Conservation (phyloP, 2,329 filamentous ascomycete species). For the Pyrenophora seminiperda region DNA sequence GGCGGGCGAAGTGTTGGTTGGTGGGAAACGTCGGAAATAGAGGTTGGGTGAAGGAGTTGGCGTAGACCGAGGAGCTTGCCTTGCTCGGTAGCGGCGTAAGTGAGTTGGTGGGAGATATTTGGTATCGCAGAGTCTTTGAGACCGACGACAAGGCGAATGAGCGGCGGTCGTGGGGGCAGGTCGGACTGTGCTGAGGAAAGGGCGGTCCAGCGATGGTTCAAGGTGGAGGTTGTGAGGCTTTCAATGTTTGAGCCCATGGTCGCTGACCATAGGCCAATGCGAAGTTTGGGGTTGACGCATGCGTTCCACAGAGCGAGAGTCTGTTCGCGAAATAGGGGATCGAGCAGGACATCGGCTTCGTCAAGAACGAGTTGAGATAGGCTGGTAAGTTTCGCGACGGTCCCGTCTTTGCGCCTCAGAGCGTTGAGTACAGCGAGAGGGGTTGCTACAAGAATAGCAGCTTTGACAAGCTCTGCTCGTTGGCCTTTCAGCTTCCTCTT, state of each 20-base stretch:
- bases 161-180: slow-evolving; percentile 49
- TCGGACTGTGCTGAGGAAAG: slow-evolving; percentile 48
- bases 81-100: slow-evolving; percentile 89
- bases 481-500: slow-evolving; percentile 44
- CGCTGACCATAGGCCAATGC: slow-evolving; percentile 88
- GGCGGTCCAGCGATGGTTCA: slow-evolving; percentile 47
- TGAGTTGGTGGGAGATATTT: slow-evolving; percentile 85
- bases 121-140: slow-evolving; percentile 95
- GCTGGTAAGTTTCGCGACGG: slow-evolving; percentile 61
- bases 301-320: slow-evolving; percentile 83
- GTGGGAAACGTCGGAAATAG: slow-evolving; percentile 54
- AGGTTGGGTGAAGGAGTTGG: slow-evolving; percentile 80
- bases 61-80: slow-evolving; percentile 91
- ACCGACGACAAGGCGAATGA: slow-evolving; percentile 89
- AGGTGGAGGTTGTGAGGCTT: slow-evolving; percentile 70
- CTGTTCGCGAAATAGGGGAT: slow-evolving; percentile 87
- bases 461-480: slow-evolving; percentile 64
- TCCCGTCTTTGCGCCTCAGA: slow-evolving; percentile 58
- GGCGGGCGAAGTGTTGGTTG: slow-evolving; percentile 72
- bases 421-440: slow-evolving; percentile 79
- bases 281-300: slow-evolving; percentile 71
- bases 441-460: slow-evolving; percentile 80
- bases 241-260: slow-evolving; percentile 97
- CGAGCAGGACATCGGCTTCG: slow-evolving; percentile 92
- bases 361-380: slow-evolving; percentile 81